Evolutionary conservation across 2,329 filamentous ascomycete genomes (phyloP), one percentile per base, ranked within the genome.

Genomic region (Botrytis tulipae): DNA sequence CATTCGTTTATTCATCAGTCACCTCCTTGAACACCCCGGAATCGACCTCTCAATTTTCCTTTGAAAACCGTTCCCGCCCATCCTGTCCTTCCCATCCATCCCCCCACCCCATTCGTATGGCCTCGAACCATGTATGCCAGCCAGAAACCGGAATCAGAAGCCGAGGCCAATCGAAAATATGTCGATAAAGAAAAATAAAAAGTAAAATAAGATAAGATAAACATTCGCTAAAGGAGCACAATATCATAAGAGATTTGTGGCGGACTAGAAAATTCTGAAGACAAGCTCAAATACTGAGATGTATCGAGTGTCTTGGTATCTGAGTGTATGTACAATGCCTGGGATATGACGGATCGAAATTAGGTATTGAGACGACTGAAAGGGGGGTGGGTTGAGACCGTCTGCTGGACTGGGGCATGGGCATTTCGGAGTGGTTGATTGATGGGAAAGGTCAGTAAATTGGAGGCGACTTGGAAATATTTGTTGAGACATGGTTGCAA

Each of bases 11-110:
- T 10, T 32, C 63, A 22, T 66, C 63, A 44, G 25, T 37, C 25
- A 32, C 37, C 37, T n/a, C 18, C n/a, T 5, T 51, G 29, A n/a
- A 51, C 37, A 25, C 61, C n/a, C 25, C n/a, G 18, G 35, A 25
- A 68, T 68, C 48, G 66, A 57, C 48, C 65, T 29, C n/a, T 68
- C 48, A 54, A n/a, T 16, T 54, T 69, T 57, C 66, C n/a, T 69
- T 42, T 42, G 22, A 69, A 29, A 18, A 16, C 48, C n/a, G 2
- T 69, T 57, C 16, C 66, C 48, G 48, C 10, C 66, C 35, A 57
- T n/a, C n/a, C 46, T 16, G 37, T 32, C 66, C 35, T 44, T 57
- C n/a, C 66, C 66, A 69, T 8, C 32, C 65, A 54, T 67, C 46
- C 65, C 22, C 4, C 37, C 66, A 42, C 25, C 37, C 48, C n/a